Percentiles rank a stretch among this genome's conserved stretches.
Evolutionary conservation across 2,329 filamentous ascomycete genomes (phyloP).

Genomic region (Talaromyces sp.): DNA sequence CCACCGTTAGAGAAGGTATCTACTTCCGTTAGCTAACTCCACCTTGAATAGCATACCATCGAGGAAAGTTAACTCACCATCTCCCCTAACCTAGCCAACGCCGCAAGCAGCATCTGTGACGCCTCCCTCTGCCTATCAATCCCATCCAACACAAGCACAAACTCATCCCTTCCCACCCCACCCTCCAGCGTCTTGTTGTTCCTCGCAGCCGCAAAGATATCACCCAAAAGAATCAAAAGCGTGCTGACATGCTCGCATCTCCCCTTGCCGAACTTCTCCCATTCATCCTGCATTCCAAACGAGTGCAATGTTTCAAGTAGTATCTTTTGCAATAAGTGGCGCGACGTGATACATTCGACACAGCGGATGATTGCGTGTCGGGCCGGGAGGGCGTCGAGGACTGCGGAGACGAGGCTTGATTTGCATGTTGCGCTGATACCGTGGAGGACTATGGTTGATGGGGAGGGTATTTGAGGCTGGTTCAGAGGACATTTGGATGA

Average conservation of each 20-base stretch:
- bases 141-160: conserved; percentile 82
- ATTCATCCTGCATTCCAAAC: conserved; percentile 37
- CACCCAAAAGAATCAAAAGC: conserved; percentile 67
- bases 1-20: conserved; percentile 74
- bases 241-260: conserved; percentile 80
- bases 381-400: conserved; percentile 61
- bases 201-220: conserved; percentile 37
- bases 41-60: neutral
- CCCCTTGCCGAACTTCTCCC: conserved; percentile 51
- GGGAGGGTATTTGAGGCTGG: conserved; percentile 59
- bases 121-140: conserved; percentile 83
- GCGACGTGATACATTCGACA: conserved; percentile 47
- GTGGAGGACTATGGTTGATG: conserved; percentile 73
- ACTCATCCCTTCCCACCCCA: conserved; percentile 50
- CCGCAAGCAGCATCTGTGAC: conserved; percentile 73
- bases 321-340: conserved; percentile 49
- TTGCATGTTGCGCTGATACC: conserved; percentile 88
- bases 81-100: conserved; percentile 77
- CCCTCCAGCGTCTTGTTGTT: no score
- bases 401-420: conserved; percentile 64
- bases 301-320: conserved; percentile 40
- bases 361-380: conserved; percentile 44
- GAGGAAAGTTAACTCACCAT: conserved; percentile 56
- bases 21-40: conserved; percentile 36
- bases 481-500: no score